Evolutionary conservation across 768 basidiomycete genomes (phyloP), one percentile per base, ranked within the genome.

Genomic region (Agaricus blazei): DNA sequence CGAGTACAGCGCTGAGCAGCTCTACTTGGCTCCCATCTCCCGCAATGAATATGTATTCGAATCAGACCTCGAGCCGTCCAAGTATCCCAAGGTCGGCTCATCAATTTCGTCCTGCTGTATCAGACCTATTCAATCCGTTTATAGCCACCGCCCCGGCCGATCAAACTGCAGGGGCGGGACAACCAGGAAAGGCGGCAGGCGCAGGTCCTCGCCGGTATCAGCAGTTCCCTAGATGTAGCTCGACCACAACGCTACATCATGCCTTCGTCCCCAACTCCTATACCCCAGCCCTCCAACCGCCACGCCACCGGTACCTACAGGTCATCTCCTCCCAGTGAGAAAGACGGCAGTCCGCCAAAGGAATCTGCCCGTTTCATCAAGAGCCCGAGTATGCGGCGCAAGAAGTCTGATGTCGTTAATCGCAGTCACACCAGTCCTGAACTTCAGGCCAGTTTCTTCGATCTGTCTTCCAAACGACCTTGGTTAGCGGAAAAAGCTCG

Each of bases 1-100:
- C 57, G 79, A 79, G 60, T 79, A 75, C 59, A 70, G 76, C 27
- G 78, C 77, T 38, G 78, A 79, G 62, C 69, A 71, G 58, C 68
- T 73, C 4, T 73, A 75, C 64, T 68, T 68, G 38, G 68, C 67
- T 48, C 72, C 75, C 12, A 72, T 36, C 71, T 72, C 31, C 60
- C 69, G 26, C 66, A 59, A 42, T 62, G 64, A 27, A 58, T 61
- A 31, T 65, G 64, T 50, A 46, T 68, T 53, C 64, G 67, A 61
- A 64, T 65, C 46, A 53, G 51, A 44, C 60, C 61, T 53, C 58
- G n/a, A 64, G 56, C 45, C 58, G 15, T 48, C 52, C 42, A 56
- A 29, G 27, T 47, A 23, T 44, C 15, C 50, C 37, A 53, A 15
- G 47, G 48, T 54, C 31, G 37, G 48, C 24, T 23, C 14, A 2